These are phyloP conservation scores for Sugiyamaella castrensis DNA, from an alignment of 1,139 yeast genomes.

Conservation along the genomic window DNA sequence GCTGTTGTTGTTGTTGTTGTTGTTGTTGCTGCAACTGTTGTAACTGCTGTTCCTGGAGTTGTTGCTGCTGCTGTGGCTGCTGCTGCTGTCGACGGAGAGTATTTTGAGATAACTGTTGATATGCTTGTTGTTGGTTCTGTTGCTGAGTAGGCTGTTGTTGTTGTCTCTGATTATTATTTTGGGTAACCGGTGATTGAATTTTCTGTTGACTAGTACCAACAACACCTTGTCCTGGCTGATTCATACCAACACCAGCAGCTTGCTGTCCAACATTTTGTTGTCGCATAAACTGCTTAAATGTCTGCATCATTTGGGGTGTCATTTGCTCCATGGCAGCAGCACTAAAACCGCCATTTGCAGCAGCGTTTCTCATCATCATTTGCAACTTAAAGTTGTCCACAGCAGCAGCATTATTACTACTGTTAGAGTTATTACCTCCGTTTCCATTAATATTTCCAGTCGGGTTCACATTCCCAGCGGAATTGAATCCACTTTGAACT, in stretches of 20 bases:
- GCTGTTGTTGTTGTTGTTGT: conserved; percentile 8
- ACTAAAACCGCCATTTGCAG: conserved; percentile 2
- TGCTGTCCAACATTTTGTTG: conserved; percentile 20
- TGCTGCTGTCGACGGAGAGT: conserved; percentile 9
- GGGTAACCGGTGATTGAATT: conserved; percentile 13
- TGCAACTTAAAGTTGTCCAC: conserved; percentile 7
- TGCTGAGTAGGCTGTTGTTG: conserved; percentile 22
- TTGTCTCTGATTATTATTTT: conserved; percentile 14
- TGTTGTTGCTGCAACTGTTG: conserved; percentile 9
- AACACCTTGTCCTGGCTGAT: background rate
- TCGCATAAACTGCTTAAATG: conserved; percentile 17
- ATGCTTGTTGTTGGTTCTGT: conserved; percentile 2
- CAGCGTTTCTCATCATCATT: conserved; percentile 11
- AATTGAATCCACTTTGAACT: background rate
- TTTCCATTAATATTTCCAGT: background rate
- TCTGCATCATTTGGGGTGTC: conserved; percentile 15
- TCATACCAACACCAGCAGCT: background rate
- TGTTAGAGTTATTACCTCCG: background rate
- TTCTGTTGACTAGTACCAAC: background rate
- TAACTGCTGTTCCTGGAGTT: background rate
- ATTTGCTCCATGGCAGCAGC: conserved; percentile 10
- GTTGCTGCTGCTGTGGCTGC: conserved; percentile 1
- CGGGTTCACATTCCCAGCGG: background rate
- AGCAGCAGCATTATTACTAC: background rate
- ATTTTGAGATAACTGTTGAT: conserved; percentile 2